Percentiles rank a stretch among this genome's conserved stretches.
Evolutionary conservation across 73 alveolate genomes (phyloP).

Genomic region (Tetrahymena thermophila): DNA sequence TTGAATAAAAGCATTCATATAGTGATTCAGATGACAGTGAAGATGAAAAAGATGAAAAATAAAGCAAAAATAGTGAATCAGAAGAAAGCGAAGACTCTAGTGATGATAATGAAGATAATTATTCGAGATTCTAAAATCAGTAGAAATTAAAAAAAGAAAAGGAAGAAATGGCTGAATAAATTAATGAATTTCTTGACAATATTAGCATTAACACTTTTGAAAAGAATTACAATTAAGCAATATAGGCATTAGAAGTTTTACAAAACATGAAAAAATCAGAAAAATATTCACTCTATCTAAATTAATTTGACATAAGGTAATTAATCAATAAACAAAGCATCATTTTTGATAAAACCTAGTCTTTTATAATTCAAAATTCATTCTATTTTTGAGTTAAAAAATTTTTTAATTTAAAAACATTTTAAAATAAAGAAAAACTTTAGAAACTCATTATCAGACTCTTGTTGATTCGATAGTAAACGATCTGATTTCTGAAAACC

Average conservation of each 20-base stretch:
- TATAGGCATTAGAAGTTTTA: not conserved
- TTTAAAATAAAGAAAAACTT: not conserved
- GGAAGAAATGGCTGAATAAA: not conserved
- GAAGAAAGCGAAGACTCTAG: not conserved
- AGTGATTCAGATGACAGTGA: not conserved
- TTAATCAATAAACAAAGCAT: too few species aligned
- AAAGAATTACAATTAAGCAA: not conserved
- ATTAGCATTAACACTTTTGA: not conserved
- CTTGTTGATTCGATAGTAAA: not conserved
- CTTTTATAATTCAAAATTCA: not conserved
- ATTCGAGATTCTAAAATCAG: not conserved
- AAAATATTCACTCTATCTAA: not conserved
- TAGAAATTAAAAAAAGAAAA: not conserved
- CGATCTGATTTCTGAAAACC: not conserved
- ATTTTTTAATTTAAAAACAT: not conserved
- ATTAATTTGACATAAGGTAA: not conserved
- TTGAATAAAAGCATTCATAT: not conserved
- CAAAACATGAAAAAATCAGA: not conserved
- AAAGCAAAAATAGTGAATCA: not conserved
- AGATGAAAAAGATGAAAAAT: not conserved
- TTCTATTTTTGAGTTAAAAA: not conserved
- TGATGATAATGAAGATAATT: not conserved
- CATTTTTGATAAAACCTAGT: not conserved
- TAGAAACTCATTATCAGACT: not conserved
- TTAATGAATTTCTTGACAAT: not conserved